Conservation (phyloP, 208 protist genomes). For the Trypanosoma lewisi region DNA sequence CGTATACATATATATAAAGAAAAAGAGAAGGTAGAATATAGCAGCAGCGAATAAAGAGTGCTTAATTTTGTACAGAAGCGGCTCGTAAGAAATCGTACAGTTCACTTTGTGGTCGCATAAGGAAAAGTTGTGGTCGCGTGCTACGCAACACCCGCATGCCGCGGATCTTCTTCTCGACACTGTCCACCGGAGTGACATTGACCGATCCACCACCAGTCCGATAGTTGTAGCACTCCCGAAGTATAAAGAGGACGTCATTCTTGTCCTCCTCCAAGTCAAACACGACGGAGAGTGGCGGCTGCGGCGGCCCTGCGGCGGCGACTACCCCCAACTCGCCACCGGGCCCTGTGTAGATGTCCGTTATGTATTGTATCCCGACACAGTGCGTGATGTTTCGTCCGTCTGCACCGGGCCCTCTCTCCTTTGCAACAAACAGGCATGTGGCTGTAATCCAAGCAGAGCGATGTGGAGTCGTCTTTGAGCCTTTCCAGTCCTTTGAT, state of each 20-base stretch:
- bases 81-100: constrained; percentile 22
- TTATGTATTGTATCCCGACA: constrained; percentile 24
- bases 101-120: constrained; percentile 19
- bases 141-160: background rate
- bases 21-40: background rate
- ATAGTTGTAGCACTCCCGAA: constrained; percentile 24
- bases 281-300: constrained; percentile 5
- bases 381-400: constrained; percentile 16
- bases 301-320: constrained; percentile 12
- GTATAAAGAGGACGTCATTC: constrained; percentile 3
- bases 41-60: no score
- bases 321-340: constrained; percentile 20
- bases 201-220: constrained; percentile 9
- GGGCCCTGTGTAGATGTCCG: constrained; percentile 17
- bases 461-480: background rate
- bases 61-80: background rate
- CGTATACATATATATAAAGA: background rate
- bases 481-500: constrained; percentile 19
- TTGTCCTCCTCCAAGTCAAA: constrained; percentile 18
- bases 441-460: constrained; percentile 28
- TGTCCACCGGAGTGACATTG: constrained; percentile 5
- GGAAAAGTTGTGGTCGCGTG: constrained; percentile 11
- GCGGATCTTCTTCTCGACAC: constrained; percentile 2
- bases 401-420: constrained; percentile 2
- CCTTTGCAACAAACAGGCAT: constrained; percentile 18